Percentiles rank a stretch among this genome's conserved stretches.
Evolutionary conservation across 2,329 filamentous ascomycete species (phyloP).

Genomic region (Teratosphaeria gauchensis): DNA sequence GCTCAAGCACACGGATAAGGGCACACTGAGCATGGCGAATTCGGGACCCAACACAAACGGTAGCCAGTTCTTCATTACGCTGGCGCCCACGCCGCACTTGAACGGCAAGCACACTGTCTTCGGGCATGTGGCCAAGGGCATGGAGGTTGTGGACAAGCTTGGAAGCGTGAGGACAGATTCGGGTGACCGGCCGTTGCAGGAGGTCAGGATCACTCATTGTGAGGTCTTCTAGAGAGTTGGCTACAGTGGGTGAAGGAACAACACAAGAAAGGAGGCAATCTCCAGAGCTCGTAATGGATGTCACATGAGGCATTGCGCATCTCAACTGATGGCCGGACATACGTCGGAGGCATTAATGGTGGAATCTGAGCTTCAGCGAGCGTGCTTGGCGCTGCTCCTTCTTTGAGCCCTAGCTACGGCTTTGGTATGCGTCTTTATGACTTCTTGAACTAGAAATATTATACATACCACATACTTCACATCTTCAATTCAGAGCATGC

Average conservation of each 20-base stretch:
- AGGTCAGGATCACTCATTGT: conserved; percentile 57
- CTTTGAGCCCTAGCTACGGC: not conserved
- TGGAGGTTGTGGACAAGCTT: conserved; percentile 86
- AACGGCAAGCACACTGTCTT: conserved; percentile 95
- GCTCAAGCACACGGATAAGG: conserved; percentile 67
- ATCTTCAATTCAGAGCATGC: not conserved
- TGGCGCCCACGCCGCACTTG: conserved; percentile 75
- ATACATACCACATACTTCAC: not conserved
- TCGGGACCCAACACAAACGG: conserved; percentile 87
- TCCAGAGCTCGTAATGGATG: not conserved
- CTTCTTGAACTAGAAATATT: not conserved
- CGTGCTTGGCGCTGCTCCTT: not conserved
- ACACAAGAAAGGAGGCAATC: not conserved
- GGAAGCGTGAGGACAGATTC: conserved; percentile 71
- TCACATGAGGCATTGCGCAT: not conserved
- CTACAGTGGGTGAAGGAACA: not conserved
- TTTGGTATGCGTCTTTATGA: not conserved
- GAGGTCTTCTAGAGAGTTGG: conserved; percentile 12
- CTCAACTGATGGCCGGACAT: not conserved
- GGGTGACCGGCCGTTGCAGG: conserved; percentile 69
- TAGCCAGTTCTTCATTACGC: conserved; percentile 92
- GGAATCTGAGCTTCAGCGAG: not conserved
- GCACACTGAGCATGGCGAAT: conserved; percentile 89
- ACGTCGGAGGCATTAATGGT: not conserved
- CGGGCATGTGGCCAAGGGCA: conserved; percentile 76